Evolutionary conservation across 2,329 filamentous ascomycete species (phyloP).

Genomic region (Zalaria obscura): DNA sequence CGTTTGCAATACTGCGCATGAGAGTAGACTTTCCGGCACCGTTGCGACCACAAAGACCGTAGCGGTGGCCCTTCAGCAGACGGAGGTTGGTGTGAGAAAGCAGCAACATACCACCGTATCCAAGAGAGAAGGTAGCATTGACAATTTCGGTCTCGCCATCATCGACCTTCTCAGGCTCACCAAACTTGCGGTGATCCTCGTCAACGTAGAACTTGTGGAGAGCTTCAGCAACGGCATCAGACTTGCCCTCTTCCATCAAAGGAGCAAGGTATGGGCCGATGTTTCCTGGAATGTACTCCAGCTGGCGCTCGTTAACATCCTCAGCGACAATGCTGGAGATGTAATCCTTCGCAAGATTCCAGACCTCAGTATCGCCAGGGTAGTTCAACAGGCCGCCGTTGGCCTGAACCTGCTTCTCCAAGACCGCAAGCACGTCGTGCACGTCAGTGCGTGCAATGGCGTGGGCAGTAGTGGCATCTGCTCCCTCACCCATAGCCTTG

Average conservation of each 20-base stretch:
- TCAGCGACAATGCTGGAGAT: conserved; percentile 75
- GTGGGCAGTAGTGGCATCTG: conserved; percentile 37
- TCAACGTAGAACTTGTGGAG: conserved; percentile 67
- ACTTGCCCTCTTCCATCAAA: conserved; percentile 48
- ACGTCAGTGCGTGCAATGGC: conserved; percentile 50
- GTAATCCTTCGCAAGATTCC: conserved; percentile 56
- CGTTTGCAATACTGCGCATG: conserved; percentile 90
- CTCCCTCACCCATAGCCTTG: conserved; percentile 68
- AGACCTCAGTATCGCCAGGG: conserved; percentile 46
- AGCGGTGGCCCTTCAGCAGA: conserved; percentile 89
- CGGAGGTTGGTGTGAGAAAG: conserved; percentile 91
- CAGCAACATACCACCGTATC: conserved; percentile 93
- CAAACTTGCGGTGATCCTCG: conserved; percentile 79
- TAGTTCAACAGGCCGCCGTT: conserved; percentile 48
- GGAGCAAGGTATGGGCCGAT: conserved; percentile 63
- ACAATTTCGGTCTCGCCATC: conserved; percentile 93
- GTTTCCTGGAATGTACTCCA: conserved; percentile 54
- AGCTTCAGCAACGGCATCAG: conserved; percentile 52
- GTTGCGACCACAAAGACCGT: conserved; percentile 92
- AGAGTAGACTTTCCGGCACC: conserved; percentile 98
- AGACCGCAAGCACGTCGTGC: conserved; percentile 59
- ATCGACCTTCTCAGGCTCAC: conserved; percentile 71
- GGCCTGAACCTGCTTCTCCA: conserved; percentile 65
- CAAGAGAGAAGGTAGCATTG: conserved; percentile 93
- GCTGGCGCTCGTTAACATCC: conserved; percentile 69